phyloP scores from a whole-genome alignment of 306 rosid genomes.

The Arachis stenosperma region DNA sequence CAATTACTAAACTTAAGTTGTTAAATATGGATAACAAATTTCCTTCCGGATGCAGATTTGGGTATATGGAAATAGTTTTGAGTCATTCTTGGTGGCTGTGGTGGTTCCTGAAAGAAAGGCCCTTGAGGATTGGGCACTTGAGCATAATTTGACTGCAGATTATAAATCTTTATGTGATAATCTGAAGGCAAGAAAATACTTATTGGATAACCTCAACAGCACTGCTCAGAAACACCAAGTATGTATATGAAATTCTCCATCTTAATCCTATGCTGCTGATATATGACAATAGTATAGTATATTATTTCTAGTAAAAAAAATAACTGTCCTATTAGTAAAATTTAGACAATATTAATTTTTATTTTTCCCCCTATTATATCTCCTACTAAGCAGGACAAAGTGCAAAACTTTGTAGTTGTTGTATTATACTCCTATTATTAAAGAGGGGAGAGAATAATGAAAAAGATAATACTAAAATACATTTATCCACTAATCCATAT shows the following conservation, averaged over 20 bases:
- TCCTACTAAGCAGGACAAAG: too few relatives aligned
- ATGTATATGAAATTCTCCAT: conserved; percentile 39
- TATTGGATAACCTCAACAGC: conserved; percentile 81
- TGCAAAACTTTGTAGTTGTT: too few relatives aligned
- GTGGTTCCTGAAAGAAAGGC: conserved; percentile 78
- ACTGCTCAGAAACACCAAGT: conserved; percentile 74
- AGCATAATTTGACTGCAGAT: conserved; percentile 58
- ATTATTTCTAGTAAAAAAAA: too few relatives aligned
- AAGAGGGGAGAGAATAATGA: too few relatives aligned
- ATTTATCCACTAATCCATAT: too few relatives aligned
- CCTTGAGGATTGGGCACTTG: conserved; percentile 79
- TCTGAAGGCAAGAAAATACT: conserved; percentile 63
- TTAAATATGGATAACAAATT: background rate
- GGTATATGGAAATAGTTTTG: conserved; percentile 98
- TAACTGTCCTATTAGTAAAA: too few relatives aligned
- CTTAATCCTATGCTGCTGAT: background rate
- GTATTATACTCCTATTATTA: too few relatives aligned
- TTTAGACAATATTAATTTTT: too few relatives aligned
- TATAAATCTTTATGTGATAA: conserved; percentile 76
- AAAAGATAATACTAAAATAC: too few relatives aligned
- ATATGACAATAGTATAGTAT: background rate
- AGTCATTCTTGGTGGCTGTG: conserved; percentile 92
- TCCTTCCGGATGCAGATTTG: conserved; percentile 62
- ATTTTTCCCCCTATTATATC: too few relatives aligned
- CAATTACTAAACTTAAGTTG: background rate